Conservation (phyloP, 1,284 basidiomycete species). For the Mycena sp. region DNA sequence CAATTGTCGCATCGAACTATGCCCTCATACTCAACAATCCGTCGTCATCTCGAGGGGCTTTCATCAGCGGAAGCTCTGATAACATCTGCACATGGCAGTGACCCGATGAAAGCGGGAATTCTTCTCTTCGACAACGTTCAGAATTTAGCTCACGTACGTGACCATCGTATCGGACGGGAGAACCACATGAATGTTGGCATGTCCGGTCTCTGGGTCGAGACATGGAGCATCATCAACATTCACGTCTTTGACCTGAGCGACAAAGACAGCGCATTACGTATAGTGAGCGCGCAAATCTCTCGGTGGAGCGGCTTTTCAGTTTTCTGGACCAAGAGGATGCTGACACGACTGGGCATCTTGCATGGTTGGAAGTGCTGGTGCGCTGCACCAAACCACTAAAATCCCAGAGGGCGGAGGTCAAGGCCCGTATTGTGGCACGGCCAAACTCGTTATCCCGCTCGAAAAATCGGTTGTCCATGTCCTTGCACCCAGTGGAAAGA, state of each 20-base stretch:
- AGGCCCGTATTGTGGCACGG: neutral
- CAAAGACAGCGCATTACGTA: neutral
- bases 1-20: neutral
- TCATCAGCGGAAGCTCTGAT: neutral
- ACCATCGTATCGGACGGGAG: slow-evolving; percentile 6
- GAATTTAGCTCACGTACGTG: neutral
- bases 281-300: neutral
- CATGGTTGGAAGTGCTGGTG: neutral
- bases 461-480: neutral
- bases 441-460: neutral
- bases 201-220: slow-evolving; percentile 9
- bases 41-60: neutral
- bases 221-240: neutral
- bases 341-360: neutral
- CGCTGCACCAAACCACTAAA: neutral
- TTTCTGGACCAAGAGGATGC: slow-evolving; percentile 10
- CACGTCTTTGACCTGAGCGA: neutral
- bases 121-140: neutral
- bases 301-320: neutral
- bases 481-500: neutral
- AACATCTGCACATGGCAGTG: neutral
- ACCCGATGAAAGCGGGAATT: neutral
- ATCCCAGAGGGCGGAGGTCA: neutral
- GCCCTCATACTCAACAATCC: neutral
- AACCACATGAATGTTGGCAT: slow-evolving; percentile 11